Base-by-base conservation (phyloP, 495 filamentous ascomycete genomes). In the Podospora australis region DNA sequence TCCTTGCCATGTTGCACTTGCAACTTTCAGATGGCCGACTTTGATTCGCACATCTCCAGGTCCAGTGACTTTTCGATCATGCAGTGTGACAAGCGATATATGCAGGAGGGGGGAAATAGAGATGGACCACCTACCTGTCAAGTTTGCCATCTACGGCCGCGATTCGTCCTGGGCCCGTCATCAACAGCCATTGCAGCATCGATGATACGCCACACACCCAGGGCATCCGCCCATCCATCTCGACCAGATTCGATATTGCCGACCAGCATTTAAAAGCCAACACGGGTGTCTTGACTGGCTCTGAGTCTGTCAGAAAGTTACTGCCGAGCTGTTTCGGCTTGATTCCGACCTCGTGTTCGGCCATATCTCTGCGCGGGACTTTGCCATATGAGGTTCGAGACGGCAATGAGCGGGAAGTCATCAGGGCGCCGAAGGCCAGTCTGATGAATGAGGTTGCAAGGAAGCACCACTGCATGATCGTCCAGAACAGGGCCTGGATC, bases 211-310 rank as follows among this genome's bases (percentile, higher is more conserved):
- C 87, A 57, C 68, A 72, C 35, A 94, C 71, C 90, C 90, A 96
- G 28, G 90, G 90, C 87, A 94, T 90, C 65, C 86, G 82, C 48
- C 65, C 60, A 50, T 85, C 74, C 48, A 95, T 61, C 70, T 86
- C 81, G 59, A 88, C 54, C 26, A 90, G 68, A 56, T 77, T 78
- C 46, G 79, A 79, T 41, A 83, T 61, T 68, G 87, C 85, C 54
- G 80, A 72, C 77, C 80, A 89, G 20, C 83, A 60, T 59, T 75
- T 78, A 74, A 91, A 92, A 53, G 76, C 73, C 39, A 91, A 70
- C 49, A 95, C 76, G 35, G 90, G 85, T 51, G 78, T 78, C 65
- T 78, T 83, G 48, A 58, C 62, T 62, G 69, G 62, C 36, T 65
- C 51, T n/a, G 36, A 13, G 8, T 38, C 44, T 40, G n/a, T n/a